phyloP scores from a whole-genome alignment of 306 rosid species.

The Arachis stenosperma region DNA sequence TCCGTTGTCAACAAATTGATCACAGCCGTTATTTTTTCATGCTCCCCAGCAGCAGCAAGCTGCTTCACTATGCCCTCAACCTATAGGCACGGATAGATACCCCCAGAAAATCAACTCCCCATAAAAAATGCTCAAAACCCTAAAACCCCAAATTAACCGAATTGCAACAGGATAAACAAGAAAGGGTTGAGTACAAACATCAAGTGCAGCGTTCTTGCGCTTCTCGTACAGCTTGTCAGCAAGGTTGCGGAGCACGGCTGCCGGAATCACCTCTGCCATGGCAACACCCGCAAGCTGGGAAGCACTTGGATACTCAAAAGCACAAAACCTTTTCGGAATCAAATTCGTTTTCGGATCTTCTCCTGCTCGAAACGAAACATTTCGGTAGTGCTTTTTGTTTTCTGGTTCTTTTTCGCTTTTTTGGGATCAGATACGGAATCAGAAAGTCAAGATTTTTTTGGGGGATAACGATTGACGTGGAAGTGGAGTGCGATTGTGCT shows the following conservation, averaged over 20 bases:
- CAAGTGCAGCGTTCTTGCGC: slow-evolving; percentile 98
- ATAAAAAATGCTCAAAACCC: slow-evolving; percentile 45
- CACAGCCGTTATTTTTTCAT: slow-evolving; percentile 80
- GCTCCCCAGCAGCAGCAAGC: slow-evolving; percentile 76
- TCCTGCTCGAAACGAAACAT: slow-evolving; percentile 49
- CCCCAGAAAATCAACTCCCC: slow-evolving; percentile 28
- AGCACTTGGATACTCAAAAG: slow-evolving; percentile 17
- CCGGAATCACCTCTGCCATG: slow-evolving; percentile 83
- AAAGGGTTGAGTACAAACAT: slow-evolving; percentile 54
- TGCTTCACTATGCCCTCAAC: slow-evolving; percentile 95
- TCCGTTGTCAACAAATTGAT: slow-evolving; percentile 77
- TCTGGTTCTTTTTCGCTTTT: background rate
- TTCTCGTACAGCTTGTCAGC: slow-evolving; percentile 97
- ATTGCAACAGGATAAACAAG: background rate
- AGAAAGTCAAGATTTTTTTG: slow-evolving; percentile 37
- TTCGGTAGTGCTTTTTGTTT: background rate
- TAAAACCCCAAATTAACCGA: slow-evolving; percentile 47
- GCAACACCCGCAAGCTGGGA: slow-evolving; percentile 37
- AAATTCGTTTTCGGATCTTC: slow-evolving; percentile 52
- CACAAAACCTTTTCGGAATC: slow-evolving; percentile 25
- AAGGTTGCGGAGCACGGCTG: slow-evolving; percentile 86
- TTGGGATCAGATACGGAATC: slow-evolving; percentile 36
- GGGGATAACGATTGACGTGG: slow-evolving; percentile 50
- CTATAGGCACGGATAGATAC: slow-evolving; percentile 47
- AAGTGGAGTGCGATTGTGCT: slow-evolving; percentile 38